Percentiles rank a stretch among this genome's conserved stretches.
These are phyloP conservation scores for Xylariaceae sp. DNA, from an alignment of 2,329 filamentous ascomycete genomes.

Conservation along the genomic window DNA sequence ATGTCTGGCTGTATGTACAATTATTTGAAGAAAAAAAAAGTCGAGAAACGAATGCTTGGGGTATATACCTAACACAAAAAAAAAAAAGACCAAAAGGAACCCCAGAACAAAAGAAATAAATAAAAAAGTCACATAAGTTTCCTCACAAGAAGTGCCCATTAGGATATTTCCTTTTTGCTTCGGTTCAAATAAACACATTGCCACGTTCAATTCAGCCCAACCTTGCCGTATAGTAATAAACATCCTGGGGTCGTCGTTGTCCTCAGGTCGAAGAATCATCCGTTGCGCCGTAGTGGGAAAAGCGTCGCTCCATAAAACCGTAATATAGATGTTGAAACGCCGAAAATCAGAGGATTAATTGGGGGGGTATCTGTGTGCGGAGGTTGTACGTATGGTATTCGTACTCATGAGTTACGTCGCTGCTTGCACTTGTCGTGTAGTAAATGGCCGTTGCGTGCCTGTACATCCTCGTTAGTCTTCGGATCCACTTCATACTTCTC, in stretches of 20 bases:
- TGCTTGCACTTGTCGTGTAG: conserved; percentile 90
- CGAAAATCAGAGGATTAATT: conserved; percentile 8
- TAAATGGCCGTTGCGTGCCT: conserved; percentile 77
- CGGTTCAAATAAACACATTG: conserved; percentile 7
- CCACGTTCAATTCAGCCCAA: conserved; percentile 5
- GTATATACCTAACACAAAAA: too few species aligned
- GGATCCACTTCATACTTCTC: not conserved
- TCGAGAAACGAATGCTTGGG: too few species aligned
- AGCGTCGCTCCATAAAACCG: conserved; percentile 6
- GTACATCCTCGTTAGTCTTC: conserved; percentile 33
- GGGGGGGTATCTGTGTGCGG: not conserved
- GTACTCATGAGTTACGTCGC: conserved; percentile 42
- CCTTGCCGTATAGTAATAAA: conserved; percentile 6
- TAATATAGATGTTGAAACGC: conserved; percentile 2
- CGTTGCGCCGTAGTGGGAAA: conserved; percentile 16
- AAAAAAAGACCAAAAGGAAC: conserved; percentile 2
- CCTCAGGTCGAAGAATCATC: conserved; percentile 8
- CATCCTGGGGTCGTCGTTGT: not conserved
- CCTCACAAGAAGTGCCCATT: conserved; percentile 6
- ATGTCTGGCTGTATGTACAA: too few species aligned
- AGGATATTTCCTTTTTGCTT: conserved; percentile 8
- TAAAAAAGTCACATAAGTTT: conserved; percentile 12
- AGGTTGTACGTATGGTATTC: conserved; percentile 6
- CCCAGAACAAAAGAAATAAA: conserved; percentile 19
- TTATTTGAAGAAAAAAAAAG: too few species aligned